Evolutionary conservation across 202 grass and related monocot genomes (phyloP).

Genomic region (Hordeum pubiflorum): DNA sequence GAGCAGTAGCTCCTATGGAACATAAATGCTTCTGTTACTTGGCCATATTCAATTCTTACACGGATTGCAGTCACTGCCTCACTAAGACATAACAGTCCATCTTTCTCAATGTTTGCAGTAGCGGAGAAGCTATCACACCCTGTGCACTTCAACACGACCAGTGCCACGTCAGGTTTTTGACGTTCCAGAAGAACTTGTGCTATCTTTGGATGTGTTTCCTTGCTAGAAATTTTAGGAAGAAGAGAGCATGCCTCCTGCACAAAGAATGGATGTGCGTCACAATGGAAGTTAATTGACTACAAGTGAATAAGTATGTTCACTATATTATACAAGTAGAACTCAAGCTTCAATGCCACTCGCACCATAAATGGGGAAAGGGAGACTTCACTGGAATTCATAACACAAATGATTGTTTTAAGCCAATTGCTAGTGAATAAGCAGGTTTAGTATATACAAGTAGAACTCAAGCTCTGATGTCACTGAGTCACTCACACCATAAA

Average conservation of each 20-base stretch:
- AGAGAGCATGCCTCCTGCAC: conserved; percentile 72
- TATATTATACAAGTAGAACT: conserved; percentile 9
- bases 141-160: conserved; percentile 62
- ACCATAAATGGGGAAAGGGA: conserved; percentile 5
- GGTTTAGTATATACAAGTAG: background rate
- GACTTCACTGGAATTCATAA: background rate
- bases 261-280: conserved; percentile 11
- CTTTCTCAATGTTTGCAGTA: conserved; percentile 36
- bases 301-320: background rate
- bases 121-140: conserved; percentile 41
- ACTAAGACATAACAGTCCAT: conserved; percentile 43
- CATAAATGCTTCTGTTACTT: conserved; percentile 91
- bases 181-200: conserved; percentile 84
- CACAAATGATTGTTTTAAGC: background rate
- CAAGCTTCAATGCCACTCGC: background rate
- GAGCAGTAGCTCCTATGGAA: conserved; percentile 62
- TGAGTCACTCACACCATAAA: background rate
- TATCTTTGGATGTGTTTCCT: conserved; percentile 86
- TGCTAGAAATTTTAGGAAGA: conserved; percentile 68
- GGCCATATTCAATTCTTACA: conserved; percentile 75
- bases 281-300: background rate
- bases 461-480: background rate
- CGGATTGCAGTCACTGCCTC: conserved; percentile 67
- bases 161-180: conserved; percentile 60
- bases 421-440: conserved; percentile 1